A percentile compares a stretch with the other conserved stretches of the same genome.
Evolutionary conservation across 495 filamentous ascomycete species (phyloP).

Genomic region (Halenospora varia): DNA sequence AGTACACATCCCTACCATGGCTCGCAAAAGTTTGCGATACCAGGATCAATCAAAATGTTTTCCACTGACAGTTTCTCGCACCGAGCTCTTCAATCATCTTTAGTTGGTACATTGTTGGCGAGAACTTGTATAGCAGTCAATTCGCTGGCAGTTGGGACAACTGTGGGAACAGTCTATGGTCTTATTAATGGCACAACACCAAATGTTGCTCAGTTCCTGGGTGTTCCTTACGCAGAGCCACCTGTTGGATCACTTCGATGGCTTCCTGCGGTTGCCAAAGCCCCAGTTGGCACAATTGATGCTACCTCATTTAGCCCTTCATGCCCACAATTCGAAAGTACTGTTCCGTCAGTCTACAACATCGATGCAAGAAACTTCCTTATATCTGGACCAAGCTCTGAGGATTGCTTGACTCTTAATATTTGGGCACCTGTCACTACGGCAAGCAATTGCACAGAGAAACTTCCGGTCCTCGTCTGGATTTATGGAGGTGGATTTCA

Average conservation of each 20-base stretch:
- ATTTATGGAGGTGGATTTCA: constrained; percentile 61
- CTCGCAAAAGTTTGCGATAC: too few relatives aligned
- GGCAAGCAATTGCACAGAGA: constrained; percentile 23
- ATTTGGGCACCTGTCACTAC: constrained; percentile 38
- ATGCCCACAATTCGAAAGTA: constrained; percentile 45
- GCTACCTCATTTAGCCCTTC: constrained; percentile 39
- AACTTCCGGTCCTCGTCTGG: constrained; percentile 54
- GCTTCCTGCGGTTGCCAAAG: constrained; percentile 46
- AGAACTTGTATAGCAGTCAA: too few relatives aligned
- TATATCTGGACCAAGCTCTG: constrained; percentile 40
- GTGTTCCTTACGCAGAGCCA: constrained; percentile 60
- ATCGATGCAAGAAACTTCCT: constrained; percentile 38
- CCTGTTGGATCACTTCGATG: constrained; percentile 55
- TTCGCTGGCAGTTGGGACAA: constrained; percentile 25
- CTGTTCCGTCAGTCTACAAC: constrained; percentile 23
- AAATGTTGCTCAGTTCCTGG: constrained; percentile 49
- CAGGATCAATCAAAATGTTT: too few relatives aligned
- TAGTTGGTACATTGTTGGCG: too few relatives aligned
- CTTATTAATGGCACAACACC: constrained; percentile 31
- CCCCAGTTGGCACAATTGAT: constrained; percentile 34
- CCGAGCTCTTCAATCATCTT: too few relatives aligned
- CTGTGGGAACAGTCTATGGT: constrained; percentile 33
- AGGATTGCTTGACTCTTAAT: constrained; percentile 65
- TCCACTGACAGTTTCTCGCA: too few relatives aligned
- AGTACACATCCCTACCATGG: too few relatives aligned